phyloP scores from a whole-genome alignment of 2,329 filamentous ascomycete genomes.

The Stachybotrys elegans region DNA sequence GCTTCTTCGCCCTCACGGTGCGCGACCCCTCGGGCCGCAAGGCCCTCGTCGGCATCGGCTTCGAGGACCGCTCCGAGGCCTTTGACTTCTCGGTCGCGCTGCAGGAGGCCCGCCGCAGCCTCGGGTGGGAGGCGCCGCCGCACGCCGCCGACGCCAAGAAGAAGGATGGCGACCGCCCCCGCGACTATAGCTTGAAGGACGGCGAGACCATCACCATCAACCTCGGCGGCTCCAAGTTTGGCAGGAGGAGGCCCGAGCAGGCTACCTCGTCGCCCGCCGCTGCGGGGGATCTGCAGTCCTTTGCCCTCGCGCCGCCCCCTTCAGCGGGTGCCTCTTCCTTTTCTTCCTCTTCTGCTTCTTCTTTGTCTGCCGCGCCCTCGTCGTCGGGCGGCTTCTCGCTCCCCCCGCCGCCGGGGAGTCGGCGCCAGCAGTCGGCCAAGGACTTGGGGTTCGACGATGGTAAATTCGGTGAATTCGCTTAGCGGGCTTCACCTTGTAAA shows the following conservation, averaged over 20 bases:
- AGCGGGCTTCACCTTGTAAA: not conserved
- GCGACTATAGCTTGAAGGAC: constrained; percentile 81
- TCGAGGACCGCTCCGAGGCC: constrained; percentile 79
- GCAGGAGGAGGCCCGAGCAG: constrained; percentile 39
- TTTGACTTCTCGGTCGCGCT: constrained; percentile 81
- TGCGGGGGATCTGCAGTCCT: constrained; percentile 40
- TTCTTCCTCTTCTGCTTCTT: constrained; percentile 68
- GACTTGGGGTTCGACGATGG: constrained; percentile 82
- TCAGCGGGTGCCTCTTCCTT: constrained; percentile 43
- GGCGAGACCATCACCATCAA: constrained; percentile 85
- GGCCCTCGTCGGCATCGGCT: constrained; percentile 77
- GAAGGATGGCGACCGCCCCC: constrained; percentile 33
- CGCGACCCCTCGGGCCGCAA: constrained; percentile 70
- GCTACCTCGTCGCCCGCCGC: constrained; percentile 8
- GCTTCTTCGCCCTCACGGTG: constrained; percentile 82
- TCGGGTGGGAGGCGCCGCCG: constrained; percentile 50
- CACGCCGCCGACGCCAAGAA: constrained; percentile 22
- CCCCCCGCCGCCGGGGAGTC: constrained; percentile 58
- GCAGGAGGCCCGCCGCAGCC: constrained; percentile 68
- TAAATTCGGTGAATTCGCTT: constrained; percentile 79
- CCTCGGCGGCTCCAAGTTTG: constrained; percentile 53
- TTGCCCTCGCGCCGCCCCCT: constrained; percentile 72
- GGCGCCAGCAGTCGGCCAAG: constrained; percentile 50
- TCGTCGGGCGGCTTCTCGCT: constrained; percentile 44
- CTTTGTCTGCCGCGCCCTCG: constrained; percentile 23